Base-by-base conservation (phyloP, 257 asterid genomes). In the Rehmannia glutinosa region DNA sequence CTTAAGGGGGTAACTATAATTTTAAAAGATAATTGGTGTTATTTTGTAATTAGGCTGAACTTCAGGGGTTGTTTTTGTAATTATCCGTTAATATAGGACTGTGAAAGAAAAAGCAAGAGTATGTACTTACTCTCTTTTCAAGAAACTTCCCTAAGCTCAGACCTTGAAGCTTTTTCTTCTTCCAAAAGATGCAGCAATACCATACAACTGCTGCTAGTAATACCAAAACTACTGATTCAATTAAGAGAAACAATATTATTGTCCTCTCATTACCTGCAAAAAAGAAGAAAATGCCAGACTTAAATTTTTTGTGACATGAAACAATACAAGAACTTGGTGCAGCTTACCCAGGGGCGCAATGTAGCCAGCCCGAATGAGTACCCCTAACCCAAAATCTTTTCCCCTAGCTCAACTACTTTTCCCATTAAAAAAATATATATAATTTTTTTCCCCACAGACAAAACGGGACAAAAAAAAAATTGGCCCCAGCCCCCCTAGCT, bases 151-250 rank as follows among this genome's bases (percentile, higher is more conserved):
- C 91, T 2, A 91, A 91, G 68, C 83, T 74, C 11, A 75, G 80
- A 36, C 72, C 76, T 72, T 81, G 96, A 66, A 94, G 95, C 85
- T 85, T 93, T 70, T 66, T 86, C 82, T 94, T 94, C 83, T 78
- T 86, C 99, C 97, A 93, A 21, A 94, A 88, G 68, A 76, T 21
- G 66, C 81, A 82, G 77, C 97, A 94, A 47, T 73, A 80, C 30
- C 87, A 60, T 21, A 87, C 93, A 1, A 70, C 28, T 24, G 81
- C 85, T 28, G 85, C 87, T 41, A 94, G 77, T 30, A 87, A 53
- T 35, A 94, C 73, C 76, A 94, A 28, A 54, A 84, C 52, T 42
- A 75, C 41, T 13, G 99, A 78, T 72, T 94, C 97, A n/a, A 84
- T 78, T 59, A 84, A 32, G 75, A 94, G 81, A 74, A 94, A 80